phyloP scores from a whole-genome alignment of 371 early-diverging fungal genomes.

The Catenaria anguillulae region DNA sequence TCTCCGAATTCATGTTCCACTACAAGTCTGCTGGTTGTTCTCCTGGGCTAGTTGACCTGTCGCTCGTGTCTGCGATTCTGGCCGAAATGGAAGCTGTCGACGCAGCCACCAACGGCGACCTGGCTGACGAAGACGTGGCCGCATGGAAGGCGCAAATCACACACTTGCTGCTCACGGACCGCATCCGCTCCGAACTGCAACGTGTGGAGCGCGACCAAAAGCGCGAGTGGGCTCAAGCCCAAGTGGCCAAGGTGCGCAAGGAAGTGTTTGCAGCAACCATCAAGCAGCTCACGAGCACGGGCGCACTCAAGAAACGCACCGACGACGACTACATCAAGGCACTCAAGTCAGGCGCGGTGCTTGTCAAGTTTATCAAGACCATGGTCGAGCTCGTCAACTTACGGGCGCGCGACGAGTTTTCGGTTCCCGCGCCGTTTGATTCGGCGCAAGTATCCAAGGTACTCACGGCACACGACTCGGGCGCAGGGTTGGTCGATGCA shows the following conservation, averaged over 20 bases:
- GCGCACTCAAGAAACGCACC: background rate
- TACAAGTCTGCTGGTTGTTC: no score
- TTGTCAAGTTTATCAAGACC: background rate
- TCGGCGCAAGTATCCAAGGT: background rate
- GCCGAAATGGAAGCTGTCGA: background rate
- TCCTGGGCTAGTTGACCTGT: background rate
- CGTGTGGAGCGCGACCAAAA: no score
- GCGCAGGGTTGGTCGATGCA: background rate
- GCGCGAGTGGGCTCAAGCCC: background rate
- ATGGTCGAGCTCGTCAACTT: background rate
- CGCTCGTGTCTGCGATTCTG: background rate
- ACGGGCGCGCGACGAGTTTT: no score
- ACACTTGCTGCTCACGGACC: background rate
- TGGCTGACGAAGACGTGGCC: background rate
- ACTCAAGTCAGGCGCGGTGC: background rate
- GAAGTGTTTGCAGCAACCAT: background rate
- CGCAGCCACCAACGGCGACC: background rate
- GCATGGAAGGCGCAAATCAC: background rate
- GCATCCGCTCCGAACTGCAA: background rate
- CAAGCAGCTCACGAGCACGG: background rate
- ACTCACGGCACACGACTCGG: background rate
- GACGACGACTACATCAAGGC: background rate
- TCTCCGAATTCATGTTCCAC: background rate
- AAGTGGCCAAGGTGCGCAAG: background rate
- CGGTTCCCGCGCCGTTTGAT: background rate